Percentiles rank a stretch among this genome's conserved stretches.
Conservation (phyloP, 345 rosid species). For the Gossypium bickii region DNA sequence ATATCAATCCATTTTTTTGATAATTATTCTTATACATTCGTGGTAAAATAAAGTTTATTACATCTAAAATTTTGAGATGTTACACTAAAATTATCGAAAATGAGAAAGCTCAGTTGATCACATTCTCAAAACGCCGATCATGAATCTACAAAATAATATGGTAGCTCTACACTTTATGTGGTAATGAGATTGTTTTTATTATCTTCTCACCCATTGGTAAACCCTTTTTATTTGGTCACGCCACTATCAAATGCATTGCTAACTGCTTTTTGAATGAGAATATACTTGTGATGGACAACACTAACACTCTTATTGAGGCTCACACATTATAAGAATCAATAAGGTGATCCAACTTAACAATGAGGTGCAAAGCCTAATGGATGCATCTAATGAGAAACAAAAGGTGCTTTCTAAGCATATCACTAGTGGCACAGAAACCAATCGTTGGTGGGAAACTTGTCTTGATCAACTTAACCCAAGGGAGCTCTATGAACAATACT, state of each 20-base stretch:
- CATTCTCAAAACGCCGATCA: constrained; percentile 40
- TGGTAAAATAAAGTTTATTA: too few relatives aligned
- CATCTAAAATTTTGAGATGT: too few relatives aligned
- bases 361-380: constrained; percentile 13
- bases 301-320: constrained; percentile 32
- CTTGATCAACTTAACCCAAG: constrained; percentile 15
- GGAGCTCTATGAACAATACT: background rate
- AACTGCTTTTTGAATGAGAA: constrained; percentile 16
- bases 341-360: constrained; percentile 14
- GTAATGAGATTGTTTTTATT: constrained; percentile 23
- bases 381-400: constrained; percentile 11
- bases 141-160: constrained; percentile 40
- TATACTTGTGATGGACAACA: background rate
- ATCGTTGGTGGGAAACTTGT: constrained; percentile 24
- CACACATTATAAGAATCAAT: constrained; percentile 17
- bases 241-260: constrained; percentile 25
- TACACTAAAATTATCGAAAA: too few relatives aligned
- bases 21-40: too few relatives aligned
- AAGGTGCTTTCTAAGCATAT: constrained; percentile 1
- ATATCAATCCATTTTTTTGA: too few relatives aligned
- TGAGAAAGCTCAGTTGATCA: constrained; percentile 23
- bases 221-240: constrained; percentile 33
- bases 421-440: background rate
- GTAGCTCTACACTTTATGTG: constrained; percentile 31
- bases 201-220: constrained; percentile 35